Conservation (phyloP, 1,284 basidiomycete species). For the Schizopora paradoxa region DNA sequence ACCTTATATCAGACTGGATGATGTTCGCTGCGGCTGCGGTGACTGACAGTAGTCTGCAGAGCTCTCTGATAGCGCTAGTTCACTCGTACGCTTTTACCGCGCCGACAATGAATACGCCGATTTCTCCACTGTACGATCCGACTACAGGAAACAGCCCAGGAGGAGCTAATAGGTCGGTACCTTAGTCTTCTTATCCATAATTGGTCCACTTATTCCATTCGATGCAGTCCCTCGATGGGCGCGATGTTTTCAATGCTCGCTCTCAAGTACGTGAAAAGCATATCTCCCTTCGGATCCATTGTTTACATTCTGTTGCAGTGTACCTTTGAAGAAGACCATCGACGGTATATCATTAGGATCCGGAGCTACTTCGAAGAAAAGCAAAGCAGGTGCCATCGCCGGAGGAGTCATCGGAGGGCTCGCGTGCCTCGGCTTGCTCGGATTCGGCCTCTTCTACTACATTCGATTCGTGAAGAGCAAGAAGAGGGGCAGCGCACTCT, state of each 20-base stretch:
- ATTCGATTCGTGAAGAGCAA: too few species aligned
- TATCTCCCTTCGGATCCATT: not conserved
- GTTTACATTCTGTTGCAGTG: too few species aligned
- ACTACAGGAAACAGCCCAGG: conserved; percentile 2
- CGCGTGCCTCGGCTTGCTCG: conserved; percentile 6
- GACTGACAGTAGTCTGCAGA: conserved; percentile 24
- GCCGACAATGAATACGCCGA: conserved; percentile 11
- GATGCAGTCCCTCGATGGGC: conserved; percentile 30
- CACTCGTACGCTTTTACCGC: conserved; percentile 18
- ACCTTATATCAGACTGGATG: conserved; percentile 31
- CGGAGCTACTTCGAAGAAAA: not conserved
- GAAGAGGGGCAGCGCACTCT: too few species aligned
- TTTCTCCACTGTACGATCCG: conserved; percentile 7
- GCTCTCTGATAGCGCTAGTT: conserved; percentile 30
- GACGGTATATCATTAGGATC: not conserved
- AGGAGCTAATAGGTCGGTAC: conserved; percentile 4
- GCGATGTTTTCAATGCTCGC: conserved; percentile 26
- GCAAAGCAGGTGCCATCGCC: conserved; percentile 14
- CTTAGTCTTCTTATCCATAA: conserved; percentile 16
- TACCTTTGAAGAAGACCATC: conserved; percentile 12
- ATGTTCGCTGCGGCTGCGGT: conserved; percentile 33
- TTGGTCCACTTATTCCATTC: conserved; percentile 21
- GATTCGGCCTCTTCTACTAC: conserved; percentile 8
- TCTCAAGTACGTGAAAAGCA: conserved; percentile 1
- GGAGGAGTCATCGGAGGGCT: conserved; percentile 16